Percentiles rank a stretch among this genome's conserved stretches.
Conservation (phyloP, 2,329 filamentous ascomycete genomes). For the Zymoseptoria pseudotritici region DNA sequence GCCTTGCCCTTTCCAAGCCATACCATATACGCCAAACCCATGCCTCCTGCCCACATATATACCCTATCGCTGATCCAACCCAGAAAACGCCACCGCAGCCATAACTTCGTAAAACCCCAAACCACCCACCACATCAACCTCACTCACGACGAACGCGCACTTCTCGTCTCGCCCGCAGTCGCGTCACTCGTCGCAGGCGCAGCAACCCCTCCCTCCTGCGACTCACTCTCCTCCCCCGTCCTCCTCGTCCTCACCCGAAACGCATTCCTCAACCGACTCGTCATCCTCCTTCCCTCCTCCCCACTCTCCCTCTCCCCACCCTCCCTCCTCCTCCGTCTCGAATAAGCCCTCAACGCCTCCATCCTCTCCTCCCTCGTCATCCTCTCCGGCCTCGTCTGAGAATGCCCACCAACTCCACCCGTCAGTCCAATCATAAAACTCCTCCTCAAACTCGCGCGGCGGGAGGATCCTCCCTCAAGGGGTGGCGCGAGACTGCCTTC, state of each 20-base stretch:
- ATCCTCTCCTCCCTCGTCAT: slow-evolving; percentile 39
- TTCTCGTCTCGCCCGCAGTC: background rate
- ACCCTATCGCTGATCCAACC: background rate
- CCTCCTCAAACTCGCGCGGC: slow-evolving; percentile 19
- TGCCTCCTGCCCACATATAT: background rate
- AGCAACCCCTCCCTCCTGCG: background rate
- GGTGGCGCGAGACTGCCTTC: slow-evolving; percentile 15
- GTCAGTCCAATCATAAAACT: slow-evolving; percentile 35
- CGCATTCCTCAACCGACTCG: slow-evolving; percentile 18
- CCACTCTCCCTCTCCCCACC: slow-evolving; percentile 2
- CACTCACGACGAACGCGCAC: background rate
- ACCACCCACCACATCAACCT: background rate
- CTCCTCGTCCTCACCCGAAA: slow-evolving; percentile 26
- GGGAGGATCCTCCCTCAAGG: slow-evolving; percentile 8
- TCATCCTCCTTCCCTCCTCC: slow-evolving; percentile 17
- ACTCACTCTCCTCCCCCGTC: slow-evolving; percentile 24
- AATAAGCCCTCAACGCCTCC: slow-evolving; percentile 32
- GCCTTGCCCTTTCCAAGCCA: background rate
- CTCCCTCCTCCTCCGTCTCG: slow-evolving; percentile 19
- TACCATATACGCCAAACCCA: no score
- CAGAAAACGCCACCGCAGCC: background rate
- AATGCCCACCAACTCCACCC: slow-evolving; percentile 12
- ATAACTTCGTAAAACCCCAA: background rate
- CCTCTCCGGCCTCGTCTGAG: slow-evolving; percentile 32
- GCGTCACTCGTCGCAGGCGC: no score